Evolutionary conservation across 306 rosid genomes (phyloP).

Genomic region (Pterocarpus macrocarpus): DNA sequence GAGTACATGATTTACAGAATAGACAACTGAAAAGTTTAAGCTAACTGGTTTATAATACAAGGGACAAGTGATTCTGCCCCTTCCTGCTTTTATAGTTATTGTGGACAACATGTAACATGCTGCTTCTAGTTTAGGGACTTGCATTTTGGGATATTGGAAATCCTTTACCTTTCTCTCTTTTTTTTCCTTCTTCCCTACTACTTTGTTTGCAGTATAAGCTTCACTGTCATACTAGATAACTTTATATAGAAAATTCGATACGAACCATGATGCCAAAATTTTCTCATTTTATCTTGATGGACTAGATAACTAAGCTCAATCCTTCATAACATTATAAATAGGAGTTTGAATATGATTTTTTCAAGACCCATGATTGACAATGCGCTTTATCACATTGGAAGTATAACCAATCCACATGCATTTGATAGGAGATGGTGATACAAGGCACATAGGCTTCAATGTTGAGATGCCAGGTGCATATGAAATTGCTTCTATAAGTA

Average conservation of each 20-base stretch:
- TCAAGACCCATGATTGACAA: conserved; percentile 14
- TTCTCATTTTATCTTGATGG: neutral
- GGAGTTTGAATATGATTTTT: conserved; percentile 22
- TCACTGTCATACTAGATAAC: neutral
- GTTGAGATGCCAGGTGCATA: conserved; percentile 80
- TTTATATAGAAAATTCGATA: neutral
- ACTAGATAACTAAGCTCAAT: neutral
- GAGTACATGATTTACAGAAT: too few species aligned
- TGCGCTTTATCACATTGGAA: conserved; percentile 32
- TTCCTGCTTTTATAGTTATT: too few species aligned
- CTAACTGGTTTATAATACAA: too few species aligned
- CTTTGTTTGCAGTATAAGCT: neutral
- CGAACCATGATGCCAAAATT: neutral
- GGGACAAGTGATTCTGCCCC: too few species aligned
- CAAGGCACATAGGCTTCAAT: conserved; percentile 82
- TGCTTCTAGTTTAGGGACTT: too few species aligned
- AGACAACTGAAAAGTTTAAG: too few species aligned
- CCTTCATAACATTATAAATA: neutral
- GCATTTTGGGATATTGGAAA: too few species aligned
- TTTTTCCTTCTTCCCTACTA: too few species aligned
- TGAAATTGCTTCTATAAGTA: conserved; percentile 88
- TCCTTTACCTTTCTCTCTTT: too few species aligned
- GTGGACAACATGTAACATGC: too few species aligned
- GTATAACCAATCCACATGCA: conserved; percentile 14
- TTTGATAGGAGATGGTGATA: conserved; percentile 84